Evolutionary conservation across 2,329 filamentous ascomycete genomes (phyloP).

Genomic region (Fusarium succisae): DNA sequence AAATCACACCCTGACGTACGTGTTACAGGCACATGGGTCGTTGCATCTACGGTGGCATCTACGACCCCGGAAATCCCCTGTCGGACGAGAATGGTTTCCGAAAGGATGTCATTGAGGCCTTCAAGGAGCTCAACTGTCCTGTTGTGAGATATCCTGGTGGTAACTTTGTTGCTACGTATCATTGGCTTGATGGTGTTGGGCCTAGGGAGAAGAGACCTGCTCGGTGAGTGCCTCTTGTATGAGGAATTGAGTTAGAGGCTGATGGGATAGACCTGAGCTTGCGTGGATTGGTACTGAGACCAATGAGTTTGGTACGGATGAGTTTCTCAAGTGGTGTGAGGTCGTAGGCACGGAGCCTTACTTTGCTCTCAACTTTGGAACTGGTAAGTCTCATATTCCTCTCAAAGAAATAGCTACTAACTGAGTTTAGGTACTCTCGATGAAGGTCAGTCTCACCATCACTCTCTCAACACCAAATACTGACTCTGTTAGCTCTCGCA

Average conservation of each 20-base stretch:
- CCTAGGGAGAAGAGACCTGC: constrained; percentile 73
- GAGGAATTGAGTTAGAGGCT: background rate
- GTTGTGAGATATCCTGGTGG: constrained; percentile 85
- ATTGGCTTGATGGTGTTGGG: constrained; percentile 85
- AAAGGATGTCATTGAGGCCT: constrained; percentile 77
- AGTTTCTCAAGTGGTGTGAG: constrained; percentile 85
- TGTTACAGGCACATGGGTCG: constrained; percentile 80
- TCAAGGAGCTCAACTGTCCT: constrained; percentile 78
- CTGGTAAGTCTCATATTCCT: constrained; percentile 55
- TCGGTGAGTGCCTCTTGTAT: constrained; percentile 35
- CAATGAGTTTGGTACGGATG: constrained; percentile 85
- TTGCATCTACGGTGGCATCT: constrained; percentile 88
- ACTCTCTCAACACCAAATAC: background rate
- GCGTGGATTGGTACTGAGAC: constrained; percentile 82
- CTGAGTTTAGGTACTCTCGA: constrained; percentile 50
- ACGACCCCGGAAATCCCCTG: constrained; percentile 78
- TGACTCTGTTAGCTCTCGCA: constrained; percentile 58
- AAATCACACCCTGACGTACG: background rate
- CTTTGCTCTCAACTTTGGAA: constrained; percentile 83
- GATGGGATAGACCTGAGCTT: constrained; percentile 65
- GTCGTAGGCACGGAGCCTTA: constrained; percentile 80
- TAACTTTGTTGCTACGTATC: constrained; percentile 86
- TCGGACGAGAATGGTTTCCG: constrained; percentile 80
- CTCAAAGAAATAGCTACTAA: background rate
- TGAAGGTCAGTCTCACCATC: constrained; percentile 40